phyloP scores from a whole-genome alignment of 257 asterid species.

The Solanum sejunctum region DNA sequence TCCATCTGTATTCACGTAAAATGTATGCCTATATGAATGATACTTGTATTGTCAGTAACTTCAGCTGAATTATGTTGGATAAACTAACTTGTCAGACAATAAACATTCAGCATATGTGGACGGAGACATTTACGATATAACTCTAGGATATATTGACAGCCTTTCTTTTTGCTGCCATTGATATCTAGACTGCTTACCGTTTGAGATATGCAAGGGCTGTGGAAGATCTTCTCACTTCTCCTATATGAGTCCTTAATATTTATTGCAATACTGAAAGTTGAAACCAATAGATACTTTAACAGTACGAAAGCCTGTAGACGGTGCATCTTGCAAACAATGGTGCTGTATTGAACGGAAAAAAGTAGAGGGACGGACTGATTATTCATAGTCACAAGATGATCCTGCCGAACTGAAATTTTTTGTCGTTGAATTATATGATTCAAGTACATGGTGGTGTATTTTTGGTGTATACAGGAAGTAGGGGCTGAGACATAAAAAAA shows the following conservation, averaged over 20 bases:
- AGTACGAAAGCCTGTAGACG: neutral
- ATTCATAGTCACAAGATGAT: neutral
- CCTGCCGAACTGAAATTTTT: neutral
- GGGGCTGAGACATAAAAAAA: neutral
- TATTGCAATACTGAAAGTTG: neutral
- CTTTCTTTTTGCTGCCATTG: neutral
- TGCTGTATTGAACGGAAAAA: neutral
- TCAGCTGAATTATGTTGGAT: neutral
- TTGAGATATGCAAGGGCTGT: neutral
- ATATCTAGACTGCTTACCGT: neutral
- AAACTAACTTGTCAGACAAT: neutral
- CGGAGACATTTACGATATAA: neutral
- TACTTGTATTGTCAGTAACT: neutral
- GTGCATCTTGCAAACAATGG: neutral
- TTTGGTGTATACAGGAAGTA: neutral
- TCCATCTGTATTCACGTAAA: neutral
- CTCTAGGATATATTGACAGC: neutral
- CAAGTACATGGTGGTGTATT: conserved; percentile 14
- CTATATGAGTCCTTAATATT: neutral
- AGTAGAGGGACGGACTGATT: neutral
- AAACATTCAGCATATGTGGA: neutral
- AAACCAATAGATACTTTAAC: neutral
- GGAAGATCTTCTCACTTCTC: neutral
- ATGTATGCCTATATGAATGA: neutral
- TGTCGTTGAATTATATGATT: neutral